Conservation (phyloP, 1,284 basidiomycete species). For the Moniliella sp. region DNA sequence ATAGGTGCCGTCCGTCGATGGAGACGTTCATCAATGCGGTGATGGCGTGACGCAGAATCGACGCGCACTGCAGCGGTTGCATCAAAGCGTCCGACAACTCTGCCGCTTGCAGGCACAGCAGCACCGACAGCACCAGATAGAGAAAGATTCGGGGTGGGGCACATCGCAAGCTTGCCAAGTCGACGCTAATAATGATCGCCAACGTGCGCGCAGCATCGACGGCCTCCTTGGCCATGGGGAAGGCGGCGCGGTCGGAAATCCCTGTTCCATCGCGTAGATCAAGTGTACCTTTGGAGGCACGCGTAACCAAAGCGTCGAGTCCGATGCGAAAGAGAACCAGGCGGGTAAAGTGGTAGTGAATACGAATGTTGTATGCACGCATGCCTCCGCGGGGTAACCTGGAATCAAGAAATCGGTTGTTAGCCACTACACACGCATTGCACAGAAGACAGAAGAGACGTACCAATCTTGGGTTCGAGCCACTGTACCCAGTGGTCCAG, state of each 20-base stretch:
- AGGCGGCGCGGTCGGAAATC: constrained; percentile 12
- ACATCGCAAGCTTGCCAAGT: constrained; percentile 14
- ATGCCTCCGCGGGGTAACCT: constrained; percentile 4
- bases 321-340: constrained; percentile 13
- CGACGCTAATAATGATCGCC: constrained; percentile 11
- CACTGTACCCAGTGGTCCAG: constrained; percentile 14
- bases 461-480: constrained; percentile 6
- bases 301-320: constrained; percentile 11
- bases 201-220: constrained; percentile 14
- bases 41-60: not conserved
- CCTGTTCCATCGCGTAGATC: constrained; percentile 3
- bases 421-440: no score
- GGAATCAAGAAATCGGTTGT: no score
- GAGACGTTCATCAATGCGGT: not conserved
- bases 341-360: constrained; percentile 15
- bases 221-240: constrained; percentile 14
- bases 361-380: constrained; percentile 9
- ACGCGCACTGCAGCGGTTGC: not conserved
- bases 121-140: constrained; percentile 5
- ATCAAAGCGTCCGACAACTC: not conserved
- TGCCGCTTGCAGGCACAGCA: not conserved
- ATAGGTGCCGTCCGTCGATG: not conserved
- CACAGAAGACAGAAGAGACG: no score
- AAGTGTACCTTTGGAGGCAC: no score
- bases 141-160: constrained; percentile 16